phyloP scores from a whole-genome alignment of 441 rosid genomes.

The Gossypium schwendimanii region DNA sequence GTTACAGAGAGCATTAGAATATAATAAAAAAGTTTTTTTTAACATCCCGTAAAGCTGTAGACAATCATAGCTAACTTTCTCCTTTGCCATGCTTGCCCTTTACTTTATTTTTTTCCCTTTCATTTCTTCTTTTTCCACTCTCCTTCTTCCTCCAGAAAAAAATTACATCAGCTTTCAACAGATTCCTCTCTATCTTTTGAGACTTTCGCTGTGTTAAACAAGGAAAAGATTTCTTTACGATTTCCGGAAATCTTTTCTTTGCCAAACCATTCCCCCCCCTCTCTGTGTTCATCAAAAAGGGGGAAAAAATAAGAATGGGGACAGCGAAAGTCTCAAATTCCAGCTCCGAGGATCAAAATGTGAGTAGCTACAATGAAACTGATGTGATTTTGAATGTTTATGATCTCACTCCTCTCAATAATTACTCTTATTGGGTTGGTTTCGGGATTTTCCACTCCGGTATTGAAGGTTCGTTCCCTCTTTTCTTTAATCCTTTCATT shows the following conservation, averaged over 20 bases:
- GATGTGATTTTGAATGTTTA: constrained; percentile 67
- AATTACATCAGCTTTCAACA: neutral
- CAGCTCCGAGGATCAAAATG: constrained; percentile 18
- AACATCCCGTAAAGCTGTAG: neutral
- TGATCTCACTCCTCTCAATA: constrained; percentile 83
- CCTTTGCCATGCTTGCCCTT: neutral
- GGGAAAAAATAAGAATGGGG: constrained; percentile 21
- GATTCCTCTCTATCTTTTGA: neutral
- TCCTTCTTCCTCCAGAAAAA: neutral
- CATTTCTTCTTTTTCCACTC: neutral
- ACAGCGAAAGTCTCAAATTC: constrained; percentile 25
- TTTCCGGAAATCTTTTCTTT: constrained; percentile 3
- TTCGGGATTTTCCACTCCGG: constrained; percentile 95
- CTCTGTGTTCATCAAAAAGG: neutral
- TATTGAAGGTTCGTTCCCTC: constrained; percentile 52
- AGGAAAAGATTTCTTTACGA: neutral
- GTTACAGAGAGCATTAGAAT: too few species aligned
- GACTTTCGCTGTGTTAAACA: neutral
- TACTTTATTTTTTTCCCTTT: neutral
- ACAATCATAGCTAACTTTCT: neutral
- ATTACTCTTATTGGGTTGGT: constrained; percentile 82
- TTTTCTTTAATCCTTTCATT: neutral
- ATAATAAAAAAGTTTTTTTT: neutral
- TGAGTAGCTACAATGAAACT: constrained; percentile 13
- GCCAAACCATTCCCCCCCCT: neutral